Evolutionary conservation across 2,329 filamentous ascomycete genomes (phyloP), one percentile per base, ranked within the genome.

Genomic region (Neospermospora avenae): DNA sequence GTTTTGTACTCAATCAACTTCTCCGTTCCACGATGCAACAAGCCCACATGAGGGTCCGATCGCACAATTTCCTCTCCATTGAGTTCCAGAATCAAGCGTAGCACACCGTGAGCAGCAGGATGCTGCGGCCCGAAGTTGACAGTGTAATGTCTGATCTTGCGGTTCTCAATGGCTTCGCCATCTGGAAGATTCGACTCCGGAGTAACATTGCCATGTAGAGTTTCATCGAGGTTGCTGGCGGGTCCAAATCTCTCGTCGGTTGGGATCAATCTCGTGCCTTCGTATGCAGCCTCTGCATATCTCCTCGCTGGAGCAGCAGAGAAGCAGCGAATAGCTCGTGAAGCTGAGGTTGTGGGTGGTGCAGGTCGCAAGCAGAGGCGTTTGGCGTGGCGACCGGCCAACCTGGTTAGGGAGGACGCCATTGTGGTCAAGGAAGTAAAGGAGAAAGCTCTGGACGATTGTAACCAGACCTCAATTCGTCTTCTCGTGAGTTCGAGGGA

Each of bases 1-100:
- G 93, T 96, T 84, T 96, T 97, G 85, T 99, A 99, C 83, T 99
- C 95, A 78, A 98, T 98, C 79, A 99, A 86, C 84, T 99, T 99
- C 84, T 99, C 95, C 65, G 95, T 99, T 69, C 95, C 95, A 71
- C 95, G 87, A 78, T 99, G 95, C 72, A 99, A 84, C 76, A 99
- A 81, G 60, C 95, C 95, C 71, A 99, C 93, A 78, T 99, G 95
- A 49, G 95, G 95, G 77, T 99, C 95, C 67, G 93, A 90, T 74
- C 95, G 90, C 72, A 99, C 82, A 74, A 99, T 98, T 79, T 97
- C 91, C 81, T 99, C 95, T 75, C 95, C 95, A 77, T 91, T 97
- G 74, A 99, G 84, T 77, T 99, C 95, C 71, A 99, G 85, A 81
- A 99, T 99, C 78, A 99, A 79, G 58, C 95, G 91, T 78, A 99